Evolutionary conservation across 345 rosid species (phyloP).

Genomic region (Salix brachista): DNA sequence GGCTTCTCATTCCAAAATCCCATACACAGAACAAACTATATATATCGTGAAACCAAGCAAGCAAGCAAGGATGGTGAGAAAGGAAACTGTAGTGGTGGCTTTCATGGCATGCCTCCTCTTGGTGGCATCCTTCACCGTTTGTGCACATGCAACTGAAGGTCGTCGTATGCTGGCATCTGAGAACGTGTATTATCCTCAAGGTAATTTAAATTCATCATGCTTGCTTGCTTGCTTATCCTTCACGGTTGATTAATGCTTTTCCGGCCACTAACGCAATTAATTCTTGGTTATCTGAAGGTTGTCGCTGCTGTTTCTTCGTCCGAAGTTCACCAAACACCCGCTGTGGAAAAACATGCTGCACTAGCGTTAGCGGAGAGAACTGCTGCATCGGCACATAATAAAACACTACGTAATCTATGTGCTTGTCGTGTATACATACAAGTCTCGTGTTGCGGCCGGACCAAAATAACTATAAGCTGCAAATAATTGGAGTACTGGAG

Average conservation of each 20-base stretch:
- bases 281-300: constrained; percentile 15
- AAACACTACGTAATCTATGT: not conserved
- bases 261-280: not conserved
- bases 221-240: not conserved
- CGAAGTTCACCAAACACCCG: not conserved
- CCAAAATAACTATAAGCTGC: too few relatives aligned
- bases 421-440: too few relatives aligned
- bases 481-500: too few relatives aligned
- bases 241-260: too few relatives aligned
- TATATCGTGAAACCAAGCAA: not conserved
- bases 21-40: too few relatives aligned
- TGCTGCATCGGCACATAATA: constrained; percentile 15
- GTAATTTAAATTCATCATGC: not conserved
- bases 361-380: not conserved
- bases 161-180: constrained; percentile 16
- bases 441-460: too few relatives aligned
- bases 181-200: constrained; percentile 20
- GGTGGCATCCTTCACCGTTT: constrained; percentile 15
- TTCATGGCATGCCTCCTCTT: constrained; percentile 19
- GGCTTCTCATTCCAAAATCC: not conserved
- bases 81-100: constrained; percentile 10
- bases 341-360: constrained; percentile 28
- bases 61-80: constrained; percentile 14
- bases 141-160: constrained; percentile 25
- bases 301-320: constrained; percentile 31